Base-by-base conservation (phyloP, 768 basidiomycete species). In the Boletus tomentosulus region DNA sequence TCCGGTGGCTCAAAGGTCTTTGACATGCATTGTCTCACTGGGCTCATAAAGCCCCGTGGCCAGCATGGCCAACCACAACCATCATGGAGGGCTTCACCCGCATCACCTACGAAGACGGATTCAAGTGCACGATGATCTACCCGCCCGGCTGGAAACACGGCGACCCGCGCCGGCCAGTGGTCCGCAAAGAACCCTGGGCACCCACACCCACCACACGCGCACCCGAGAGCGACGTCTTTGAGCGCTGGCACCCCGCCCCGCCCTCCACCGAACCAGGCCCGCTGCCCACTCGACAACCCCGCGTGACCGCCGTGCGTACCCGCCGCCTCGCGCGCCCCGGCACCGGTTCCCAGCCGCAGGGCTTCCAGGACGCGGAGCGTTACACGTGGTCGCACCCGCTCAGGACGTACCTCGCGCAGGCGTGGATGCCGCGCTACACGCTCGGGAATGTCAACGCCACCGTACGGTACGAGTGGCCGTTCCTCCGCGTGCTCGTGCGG, bases 401-500 rank as follows among this genome's bases (percentile, higher is more conserved):
- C 34, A 35, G 31, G 42, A 1, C 19, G 15, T 62, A 56, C 46
- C 34, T 62, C n/a, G 42, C 19, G 3, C 46, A 46, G 25, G 24
- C 27, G n/a, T 62, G 60, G 61, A 7, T 62, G 35, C 57, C 57
- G 6, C 15, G 19, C 16, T 62, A 58, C 28, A n/a, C 13, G 10
- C 19, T 62, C 15, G 6, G 35, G 7, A 48, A 42, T 34, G 38
- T 57, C 37, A 34, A 57, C 34, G 13, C 4, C 15, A 34, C 24
- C 3, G 24, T 43, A 16, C 35, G 54, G 41, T 42, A 48, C 28
- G 39, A 49, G 12, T 62, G 60, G 60, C 56, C 50, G 35, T 19
- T 16, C 35, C 19, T 57, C 33, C 48, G 15, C 1, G 43, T 4
- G 6, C 53, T 61, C 28, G 35, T 16, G n/a, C 52, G 42, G 5